A percentile compares a stretch with the other conserved stretches of the same genome.
Conservation (phyloP, 2,329 filamentous ascomycete genomes). For the Hypoxylon rubiginosum region DNA sequence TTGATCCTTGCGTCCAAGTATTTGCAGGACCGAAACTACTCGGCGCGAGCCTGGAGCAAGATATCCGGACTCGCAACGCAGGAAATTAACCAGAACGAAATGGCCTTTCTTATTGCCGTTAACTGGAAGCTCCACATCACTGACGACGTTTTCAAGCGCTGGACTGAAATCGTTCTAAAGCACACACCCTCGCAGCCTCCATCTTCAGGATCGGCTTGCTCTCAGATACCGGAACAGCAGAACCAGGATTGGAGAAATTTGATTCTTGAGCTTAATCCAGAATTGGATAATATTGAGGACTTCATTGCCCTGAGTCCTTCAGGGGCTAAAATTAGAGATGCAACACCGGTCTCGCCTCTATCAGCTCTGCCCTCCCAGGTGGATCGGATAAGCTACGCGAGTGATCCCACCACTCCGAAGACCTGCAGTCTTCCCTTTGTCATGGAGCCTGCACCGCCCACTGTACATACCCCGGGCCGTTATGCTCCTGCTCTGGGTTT, state of each 20-base stretch:
- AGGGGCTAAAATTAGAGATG: constrained; percentile 51
- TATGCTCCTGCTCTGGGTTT: constrained; percentile 67
- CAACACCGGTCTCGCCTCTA: constrained; percentile 57
- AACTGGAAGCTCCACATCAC: constrained; percentile 96
- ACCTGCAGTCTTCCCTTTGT: constrained; percentile 57
- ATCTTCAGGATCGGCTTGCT: constrained; percentile 63
- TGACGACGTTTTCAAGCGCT: constrained; percentile 88
- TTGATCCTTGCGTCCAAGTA: constrained; percentile 98
- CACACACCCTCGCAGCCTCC: constrained; percentile 77
- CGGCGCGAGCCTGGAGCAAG: constrained; percentile 97
- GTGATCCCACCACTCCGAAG: constrained; percentile 59
- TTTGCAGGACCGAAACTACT: constrained; percentile 97
- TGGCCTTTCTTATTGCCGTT: constrained; percentile 89
- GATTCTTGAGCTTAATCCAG: constrained; percentile 68
- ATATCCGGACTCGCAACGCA: constrained; percentile 94
- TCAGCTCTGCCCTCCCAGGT: constrained; percentile 61
- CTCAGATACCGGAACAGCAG: constrained; percentile 59
- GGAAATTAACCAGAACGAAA: constrained; percentile 98
- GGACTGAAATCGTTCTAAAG: constrained; percentile 92
- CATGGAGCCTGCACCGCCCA: constrained; percentile 64
- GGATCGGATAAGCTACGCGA: constrained; percentile 55
- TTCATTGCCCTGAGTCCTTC: constrained; percentile 57
- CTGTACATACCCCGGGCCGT: constrained; percentile 61
- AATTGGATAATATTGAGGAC: constrained; percentile 70
- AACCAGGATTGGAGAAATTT: constrained; percentile 70